Evolutionary conservation across 176 grass and related monocot genomes (phyloP), one percentile per base, ranked within the genome.

Genomic region (Hyparrhenia diplandra): DNA sequence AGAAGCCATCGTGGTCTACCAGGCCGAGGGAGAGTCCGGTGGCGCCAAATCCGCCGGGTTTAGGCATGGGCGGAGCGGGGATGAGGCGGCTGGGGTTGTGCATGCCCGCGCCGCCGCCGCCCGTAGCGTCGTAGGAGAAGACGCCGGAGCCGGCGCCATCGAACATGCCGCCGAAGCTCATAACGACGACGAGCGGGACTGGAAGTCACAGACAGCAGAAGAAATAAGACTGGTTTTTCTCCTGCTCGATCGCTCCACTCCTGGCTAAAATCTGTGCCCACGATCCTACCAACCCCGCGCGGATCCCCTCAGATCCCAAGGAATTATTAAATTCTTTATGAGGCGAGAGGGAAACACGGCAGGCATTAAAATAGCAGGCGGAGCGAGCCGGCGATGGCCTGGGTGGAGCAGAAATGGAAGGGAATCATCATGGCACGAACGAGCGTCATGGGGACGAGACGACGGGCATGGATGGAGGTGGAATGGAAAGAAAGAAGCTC

Each of bases 101-200:
- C 37, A 88, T 36, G 5, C 74, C 82, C 2, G 43, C 49, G 16
- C 45, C 78, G 7, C 46, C 75, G 51, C 27, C 80, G 24, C 69
- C 91, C 32, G 7, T 69, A 27, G 80, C 39, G 40, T 84, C 87
- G 82, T 92, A 94, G 64, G 88, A 80, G 77, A 91, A 86, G 59
- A 87, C 88, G 69, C 92, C 92, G 62, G 90, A 89, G 69, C 89
- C 79, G 85, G 72, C 71, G 63, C 91, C 85, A 32, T 97, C 90
- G 75, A 94, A 94, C 90, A 97, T 94, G 10, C 92, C 90, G 34
- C 92, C 95, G 89, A 98, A 94, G 80, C 88, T 98, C 95, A 94
- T 98, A 78, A 25, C 47, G 21, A 25, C 81, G 21, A 58, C n/a
- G 31, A 32, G 31, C 31, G n/a, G 31, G n/a, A 27, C 67, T 37